Base-by-base conservation (phyloP, 192 early-diverging fungal genomes). In the Coemansia sp. region DNA sequence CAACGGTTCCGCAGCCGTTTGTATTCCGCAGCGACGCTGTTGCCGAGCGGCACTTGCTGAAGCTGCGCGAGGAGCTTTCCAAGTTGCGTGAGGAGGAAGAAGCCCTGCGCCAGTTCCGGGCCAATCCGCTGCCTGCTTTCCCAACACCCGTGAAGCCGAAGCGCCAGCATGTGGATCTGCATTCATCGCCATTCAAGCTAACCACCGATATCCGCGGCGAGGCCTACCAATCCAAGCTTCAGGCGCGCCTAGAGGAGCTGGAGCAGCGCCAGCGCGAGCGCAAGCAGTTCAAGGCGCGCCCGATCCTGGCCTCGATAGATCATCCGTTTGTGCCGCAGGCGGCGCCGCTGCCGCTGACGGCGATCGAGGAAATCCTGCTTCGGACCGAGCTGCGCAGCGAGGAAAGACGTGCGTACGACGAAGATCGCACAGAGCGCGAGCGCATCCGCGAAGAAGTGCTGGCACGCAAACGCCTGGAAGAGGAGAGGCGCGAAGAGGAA, bases 371-470 rank as follows among this genome's bases (percentile, higher is more conserved):
- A 54, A 62, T 80, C 14, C 28, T 83, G 29, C 64, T 88, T 38
- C 63, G 77, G 19, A 83, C 84, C 0, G 85, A 86, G 56, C 54
- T 82, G 54, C 73, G 89, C 45, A 82, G 80, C 47, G 84, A 88
- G 63, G 89, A 89, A 66, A 58, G 89, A n/a, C 64, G 67, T 28
- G 81, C 67, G 35, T 91, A 81, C 67, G 89, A 91, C 27, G 84
- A 86, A 42, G 69, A 75, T 25, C 77, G 77, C 47, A 60, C 27
- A 45, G 69, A 71, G 61, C 68, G 71, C 46, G 77, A 78, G 73
- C 82, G 83, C 56, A 65, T 64, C 29, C 67, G 73, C 56, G 83
- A 87, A 45, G 81, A 85, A 30, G 79, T 81, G 55, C 56, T 79
- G 10, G 65, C 73, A 54, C 74, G 82, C 59, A 80, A 85, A 67